These are phyloP conservation scores for Penicillium sp. DNA, from an alignment of 2,329 filamentous ascomycete genomes.

Conservation along the genomic window DNA sequence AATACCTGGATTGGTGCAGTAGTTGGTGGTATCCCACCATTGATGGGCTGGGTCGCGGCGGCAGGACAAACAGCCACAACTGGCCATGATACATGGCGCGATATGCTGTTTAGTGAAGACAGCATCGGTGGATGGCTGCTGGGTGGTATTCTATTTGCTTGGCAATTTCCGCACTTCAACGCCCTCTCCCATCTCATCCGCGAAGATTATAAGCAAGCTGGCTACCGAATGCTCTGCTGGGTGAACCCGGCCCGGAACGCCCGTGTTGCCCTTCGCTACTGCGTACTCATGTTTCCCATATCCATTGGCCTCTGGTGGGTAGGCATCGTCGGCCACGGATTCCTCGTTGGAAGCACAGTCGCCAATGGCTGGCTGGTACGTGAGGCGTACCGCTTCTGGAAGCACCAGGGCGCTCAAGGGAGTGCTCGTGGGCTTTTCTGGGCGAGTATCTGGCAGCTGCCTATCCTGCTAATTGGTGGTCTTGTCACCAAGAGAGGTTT, in stretches of 20 bases:
- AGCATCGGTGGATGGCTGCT: conserved; percentile 81
- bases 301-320: conserved; percentile 73
- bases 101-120: conserved; percentile 67
- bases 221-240: conserved; percentile 73
- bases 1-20: conserved; percentile 96
- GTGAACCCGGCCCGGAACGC: conserved; percentile 79
- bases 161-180: conserved; percentile 99
- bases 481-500: conserved; percentile 91
- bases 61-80: conserved; percentile 76
- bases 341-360: conserved; percentile 71
- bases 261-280: conserved; percentile 83
- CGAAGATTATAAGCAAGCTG: conserved; percentile 73
- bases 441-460: conserved; percentile 96
- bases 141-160: conserved; percentile 77
- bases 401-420: conserved; percentile 68
- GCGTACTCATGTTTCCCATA: conserved; percentile 76
- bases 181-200: conserved; percentile 82
- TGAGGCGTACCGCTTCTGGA: conserved; percentile 78
- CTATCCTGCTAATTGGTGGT: conserved; percentile 80
- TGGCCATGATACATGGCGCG: conserved; percentile 67
- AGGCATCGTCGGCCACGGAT: conserved; percentile 79
- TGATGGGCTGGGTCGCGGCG: conserved; percentile 98
- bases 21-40: conserved; percentile 84
- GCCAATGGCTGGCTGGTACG: conserved; percentile 81
- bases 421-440: conserved; percentile 84